Base-by-base conservation (phyloP, 345 rosid species). In the Populus alba region DNA sequence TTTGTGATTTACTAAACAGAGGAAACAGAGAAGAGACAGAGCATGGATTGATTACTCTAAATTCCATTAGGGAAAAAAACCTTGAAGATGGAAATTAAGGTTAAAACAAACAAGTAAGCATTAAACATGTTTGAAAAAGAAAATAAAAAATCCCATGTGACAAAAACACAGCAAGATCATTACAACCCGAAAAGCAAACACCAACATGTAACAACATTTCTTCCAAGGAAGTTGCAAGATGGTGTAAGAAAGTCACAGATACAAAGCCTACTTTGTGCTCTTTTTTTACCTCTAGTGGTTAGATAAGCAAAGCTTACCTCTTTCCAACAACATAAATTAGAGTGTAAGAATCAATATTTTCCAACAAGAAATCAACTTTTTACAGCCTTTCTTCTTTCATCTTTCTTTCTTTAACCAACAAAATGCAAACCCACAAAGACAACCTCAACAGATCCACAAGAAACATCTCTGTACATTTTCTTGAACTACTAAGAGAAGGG, bases 51-150 rank as follows among this genome's bases (percentile, higher is more conserved):
- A 1, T 51, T 43, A 10, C 39, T 59, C 37, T 45, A 70, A 70
- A 66, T 55, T 66, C 74, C 51, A 33, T 57, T 68, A 31, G 7
- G 61, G 72, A 38, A 5, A 16, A 55, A 63, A 3, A 47, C 31
- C 49, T 65, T 53, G 35, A 43, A 76, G 49, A 72, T 33, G 75
- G 45, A 57, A 72, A n/a, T 38, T 10, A 72, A 53, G 31, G 22
- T 22, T 53, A 11, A 55, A 72, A 59, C 23, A 0, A 2, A 72
- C 4, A 72, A 53, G 41, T 29, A 15, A 38, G 27, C 29, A 51
- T n/a, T 25, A 69, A 51, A 78, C 20, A 62, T 6, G 70, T 29
- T n/a, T 23, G 13, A 62, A 10, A n/a, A 10, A n/a, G 6, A 3
- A 9, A 59, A 59, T 2, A 57, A 62, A 57, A 45, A 27, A 18